These are phyloP conservation scores for Mytilinidion resinicola DNA, from an alignment of 495 filamentous ascomycete species.

Conservation along the genomic window DNA sequence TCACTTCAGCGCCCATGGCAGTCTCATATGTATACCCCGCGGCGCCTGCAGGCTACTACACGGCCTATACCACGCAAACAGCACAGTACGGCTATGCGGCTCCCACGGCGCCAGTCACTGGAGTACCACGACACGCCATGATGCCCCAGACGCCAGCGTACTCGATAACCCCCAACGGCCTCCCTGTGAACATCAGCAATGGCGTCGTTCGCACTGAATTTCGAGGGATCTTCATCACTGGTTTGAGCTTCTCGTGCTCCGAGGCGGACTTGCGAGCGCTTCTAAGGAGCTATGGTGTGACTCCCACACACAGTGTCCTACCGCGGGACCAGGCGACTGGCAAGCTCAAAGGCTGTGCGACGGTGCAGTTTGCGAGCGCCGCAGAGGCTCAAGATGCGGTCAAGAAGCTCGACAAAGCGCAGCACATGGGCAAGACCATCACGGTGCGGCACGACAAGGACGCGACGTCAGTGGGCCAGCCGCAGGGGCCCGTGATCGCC, in stretches of 20 bases:
- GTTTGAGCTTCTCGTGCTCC: conserved; percentile 21
- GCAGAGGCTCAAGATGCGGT: conserved; percentile 28
- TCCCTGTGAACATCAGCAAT: conserved; percentile 28
- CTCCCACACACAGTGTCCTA: conserved; percentile 14
- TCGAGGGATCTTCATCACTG: conserved; percentile 33
- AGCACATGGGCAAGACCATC: conserved; percentile 22
- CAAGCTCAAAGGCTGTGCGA: conserved; percentile 26
- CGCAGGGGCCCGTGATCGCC: conserved; percentile 21
- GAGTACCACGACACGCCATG: not conserved
- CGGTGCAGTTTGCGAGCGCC: conserved; percentile 23
- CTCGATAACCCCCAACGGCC: conserved; percentile 16
- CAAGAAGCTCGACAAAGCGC: conserved; percentile 15
- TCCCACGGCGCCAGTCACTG: not conserved
- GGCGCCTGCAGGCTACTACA: not conserved
- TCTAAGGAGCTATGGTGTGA: conserved; percentile 18
- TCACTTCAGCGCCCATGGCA: not conserved
- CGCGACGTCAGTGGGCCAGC: conserved; percentile 25
- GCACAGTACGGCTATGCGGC: conserved; percentile 2
- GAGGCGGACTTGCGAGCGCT: conserved; percentile 23
- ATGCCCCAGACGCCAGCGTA: conserved; percentile 15
- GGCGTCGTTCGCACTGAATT: conserved; percentile 28
- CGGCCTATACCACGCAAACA: not conserved
- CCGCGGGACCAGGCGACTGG: conserved; percentile 23
- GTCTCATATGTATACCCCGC: not conserved
- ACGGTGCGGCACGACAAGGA: conserved; percentile 32